Evolutionary conservation across 768 basidiomycete species (phyloP).

Genomic region (Suillus spraguei): DNA sequence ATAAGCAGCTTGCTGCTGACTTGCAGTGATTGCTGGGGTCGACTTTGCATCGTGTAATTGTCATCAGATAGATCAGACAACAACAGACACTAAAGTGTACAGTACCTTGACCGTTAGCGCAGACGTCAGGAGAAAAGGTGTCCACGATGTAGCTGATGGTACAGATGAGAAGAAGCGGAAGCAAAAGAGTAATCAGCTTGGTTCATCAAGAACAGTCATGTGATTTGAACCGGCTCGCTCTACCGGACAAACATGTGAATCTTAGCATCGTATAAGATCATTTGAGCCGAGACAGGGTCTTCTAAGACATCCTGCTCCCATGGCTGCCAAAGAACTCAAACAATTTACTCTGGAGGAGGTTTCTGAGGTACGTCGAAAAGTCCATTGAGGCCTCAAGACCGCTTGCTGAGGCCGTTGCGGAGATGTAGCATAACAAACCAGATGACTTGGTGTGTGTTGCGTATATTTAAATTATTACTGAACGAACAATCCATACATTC

Average conservation of each 20-base stretch:
- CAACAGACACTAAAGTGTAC: not conserved
- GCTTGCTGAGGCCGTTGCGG: constrained; percentile 1
- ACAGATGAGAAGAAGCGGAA: not conserved
- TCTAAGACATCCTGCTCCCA: constrained; percentile 11
- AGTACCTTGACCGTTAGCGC: not conserved
- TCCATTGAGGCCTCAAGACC: not conserved
- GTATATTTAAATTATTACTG: not conserved
- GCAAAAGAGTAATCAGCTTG: not conserved
- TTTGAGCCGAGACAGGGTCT: not conserved
- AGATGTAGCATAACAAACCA: constrained; percentile 65
- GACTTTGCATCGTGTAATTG: not conserved
- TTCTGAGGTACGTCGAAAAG: constrained; percentile 42
- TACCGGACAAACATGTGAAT: constrained; percentile 7
- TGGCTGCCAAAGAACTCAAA: constrained; percentile 40
- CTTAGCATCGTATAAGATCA: not conserved
- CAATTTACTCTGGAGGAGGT: constrained; percentile 62
- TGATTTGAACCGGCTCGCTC: not conserved
- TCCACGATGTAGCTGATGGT: constrained; percentile 1
- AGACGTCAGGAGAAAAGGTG: not conserved
- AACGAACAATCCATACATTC: not conserved
- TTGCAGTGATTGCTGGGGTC: not conserved
- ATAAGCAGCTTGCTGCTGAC: not conserved
- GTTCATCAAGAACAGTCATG: not conserved
- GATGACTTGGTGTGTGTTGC: constrained; percentile 65
- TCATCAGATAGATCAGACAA: not conserved